Conservation (phyloP, 73 alveolate species). For the Paramecium biaurelia region DNA sequence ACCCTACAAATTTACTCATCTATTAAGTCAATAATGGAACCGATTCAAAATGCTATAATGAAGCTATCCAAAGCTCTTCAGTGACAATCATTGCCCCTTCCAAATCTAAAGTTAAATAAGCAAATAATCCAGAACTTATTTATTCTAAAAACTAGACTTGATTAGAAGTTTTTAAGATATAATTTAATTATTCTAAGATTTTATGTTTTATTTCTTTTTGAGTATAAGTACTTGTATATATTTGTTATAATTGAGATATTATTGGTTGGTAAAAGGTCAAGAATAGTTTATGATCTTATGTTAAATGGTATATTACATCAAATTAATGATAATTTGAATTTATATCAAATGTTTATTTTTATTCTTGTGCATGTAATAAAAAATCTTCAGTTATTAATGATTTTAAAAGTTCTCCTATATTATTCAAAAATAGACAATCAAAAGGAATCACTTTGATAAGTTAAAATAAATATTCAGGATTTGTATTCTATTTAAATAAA, state of each 20-base stretch:
- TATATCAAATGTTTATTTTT: neutral
- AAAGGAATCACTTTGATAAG: slow-evolving; percentile 2
- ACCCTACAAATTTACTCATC: slow-evolving; percentile 12
- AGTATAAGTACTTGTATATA: neutral
- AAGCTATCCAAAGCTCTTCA: slow-evolving; percentile 15
- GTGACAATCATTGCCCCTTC: neutral
- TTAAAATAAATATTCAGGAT: neutral
- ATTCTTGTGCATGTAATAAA: neutral
- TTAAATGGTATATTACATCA: neutral
- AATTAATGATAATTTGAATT: neutral
- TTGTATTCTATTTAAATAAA: neutral
- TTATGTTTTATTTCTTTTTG: neutral
- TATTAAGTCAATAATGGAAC: neutral
- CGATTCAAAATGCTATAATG: neutral
- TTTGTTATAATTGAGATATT: neutral
- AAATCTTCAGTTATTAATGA: neutral
- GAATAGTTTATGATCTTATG: neutral
- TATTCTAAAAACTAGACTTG: neutral
- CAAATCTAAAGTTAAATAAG: neutral
- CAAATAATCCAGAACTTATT: slow-evolving; percentile 32
- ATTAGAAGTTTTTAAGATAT: neutral
- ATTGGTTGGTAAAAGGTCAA: neutral
- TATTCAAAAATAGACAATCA: neutral
- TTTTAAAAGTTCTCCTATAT: neutral
- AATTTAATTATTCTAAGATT: neutral